Evolutionary conservation across 768 basidiomycete genomes (phyloP).

Genomic region (Saitozyma sp.): DNA sequence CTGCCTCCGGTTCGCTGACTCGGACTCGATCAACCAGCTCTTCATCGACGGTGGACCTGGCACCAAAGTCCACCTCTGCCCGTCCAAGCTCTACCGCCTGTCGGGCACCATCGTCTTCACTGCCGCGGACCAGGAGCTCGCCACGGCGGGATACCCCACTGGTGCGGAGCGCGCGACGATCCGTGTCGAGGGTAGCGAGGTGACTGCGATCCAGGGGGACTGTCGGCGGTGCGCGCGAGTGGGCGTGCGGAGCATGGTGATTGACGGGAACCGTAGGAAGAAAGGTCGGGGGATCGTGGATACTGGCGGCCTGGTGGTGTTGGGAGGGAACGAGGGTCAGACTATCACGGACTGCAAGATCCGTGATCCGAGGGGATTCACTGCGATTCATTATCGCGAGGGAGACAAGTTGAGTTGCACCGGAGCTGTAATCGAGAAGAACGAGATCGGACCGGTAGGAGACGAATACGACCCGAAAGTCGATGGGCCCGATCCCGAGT

Average conservation of each 20-base stretch:
- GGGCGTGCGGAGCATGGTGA: conserved; percentile 40
- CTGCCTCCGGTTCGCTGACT: conserved; percentile 47
- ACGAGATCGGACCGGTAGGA: conserved; percentile 53
- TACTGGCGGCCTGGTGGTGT: conserved; percentile 37
- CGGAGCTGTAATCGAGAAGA: conserved; percentile 48
- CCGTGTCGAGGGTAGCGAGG: conserved; percentile 43
- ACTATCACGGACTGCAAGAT: conserved; percentile 38
- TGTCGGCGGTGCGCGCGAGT: conserved; percentile 52
- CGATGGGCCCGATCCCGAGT: conserved; percentile 53
- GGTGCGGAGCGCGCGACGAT: conserved; percentile 52
- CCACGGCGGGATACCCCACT: conserved; percentile 54
- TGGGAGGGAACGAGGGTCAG: conserved; percentile 53
- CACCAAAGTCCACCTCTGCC: conserved; percentile 52
- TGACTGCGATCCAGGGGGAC: conserved; percentile 51
- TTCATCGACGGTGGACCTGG: conserved; percentile 52
- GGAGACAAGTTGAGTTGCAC: conserved; percentile 50
- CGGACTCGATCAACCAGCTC: conserved; percentile 49
- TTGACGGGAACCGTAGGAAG: conserved; percentile 50
- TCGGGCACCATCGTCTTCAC: conserved; percentile 52
- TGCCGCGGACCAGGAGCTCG: conserved; percentile 53
- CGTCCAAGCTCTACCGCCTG: conserved; percentile 42
- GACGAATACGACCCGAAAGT: conserved; percentile 51
- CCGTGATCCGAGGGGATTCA: conserved; percentile 51
- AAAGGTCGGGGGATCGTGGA: conserved; percentile 43
- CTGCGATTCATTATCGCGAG: conserved; percentile 52